Conservation (phyloP, 2,329 filamentous ascomycete genomes). For the Fusarium buxicola region DNA sequence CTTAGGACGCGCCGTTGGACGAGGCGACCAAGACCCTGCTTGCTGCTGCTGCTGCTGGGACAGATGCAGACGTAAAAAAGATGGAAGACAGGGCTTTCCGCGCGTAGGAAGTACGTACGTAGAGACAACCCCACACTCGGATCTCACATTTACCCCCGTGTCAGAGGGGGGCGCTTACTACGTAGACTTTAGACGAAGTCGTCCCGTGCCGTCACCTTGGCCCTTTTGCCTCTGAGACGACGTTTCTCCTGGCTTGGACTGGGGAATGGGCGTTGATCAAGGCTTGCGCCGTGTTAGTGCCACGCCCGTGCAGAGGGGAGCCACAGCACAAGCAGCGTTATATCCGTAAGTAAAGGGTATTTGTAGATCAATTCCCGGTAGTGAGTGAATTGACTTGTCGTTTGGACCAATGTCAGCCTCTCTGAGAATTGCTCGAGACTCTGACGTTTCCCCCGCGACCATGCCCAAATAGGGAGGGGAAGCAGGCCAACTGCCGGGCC, state of each 20-base stretch:
- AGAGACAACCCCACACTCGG: background rate
- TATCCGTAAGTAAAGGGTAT: background rate
- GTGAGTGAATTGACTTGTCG: background rate
- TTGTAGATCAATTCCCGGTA: no score
- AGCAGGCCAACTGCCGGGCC: background rate
- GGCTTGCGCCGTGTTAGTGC: constrained; percentile 8
- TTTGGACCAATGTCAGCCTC: constrained; percentile 1
- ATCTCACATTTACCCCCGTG: constrained; percentile 20
- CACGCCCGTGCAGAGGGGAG: constrained; percentile 6
- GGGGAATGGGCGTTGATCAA: background rate
- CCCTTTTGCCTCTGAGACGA: background rate
- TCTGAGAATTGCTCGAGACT: background rate
- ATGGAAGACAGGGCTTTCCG: constrained; percentile 2
- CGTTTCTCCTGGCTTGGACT: background rate
- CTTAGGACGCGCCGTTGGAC: background rate
- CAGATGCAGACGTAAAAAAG: background rate
- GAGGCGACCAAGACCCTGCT: background rate
- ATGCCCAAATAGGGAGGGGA: background rate
- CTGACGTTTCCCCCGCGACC: background rate
- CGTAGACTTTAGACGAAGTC: constrained; percentile 22
- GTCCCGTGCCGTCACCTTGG: background rate
- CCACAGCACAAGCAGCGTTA: constrained; percentile 2
- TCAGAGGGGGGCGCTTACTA: constrained; percentile 1
- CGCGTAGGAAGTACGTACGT: background rate
- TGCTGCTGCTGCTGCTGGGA: no score